Conservation (phyloP, 108 stramenopile species). For the Fistulifera pelliculosa region DNA sequence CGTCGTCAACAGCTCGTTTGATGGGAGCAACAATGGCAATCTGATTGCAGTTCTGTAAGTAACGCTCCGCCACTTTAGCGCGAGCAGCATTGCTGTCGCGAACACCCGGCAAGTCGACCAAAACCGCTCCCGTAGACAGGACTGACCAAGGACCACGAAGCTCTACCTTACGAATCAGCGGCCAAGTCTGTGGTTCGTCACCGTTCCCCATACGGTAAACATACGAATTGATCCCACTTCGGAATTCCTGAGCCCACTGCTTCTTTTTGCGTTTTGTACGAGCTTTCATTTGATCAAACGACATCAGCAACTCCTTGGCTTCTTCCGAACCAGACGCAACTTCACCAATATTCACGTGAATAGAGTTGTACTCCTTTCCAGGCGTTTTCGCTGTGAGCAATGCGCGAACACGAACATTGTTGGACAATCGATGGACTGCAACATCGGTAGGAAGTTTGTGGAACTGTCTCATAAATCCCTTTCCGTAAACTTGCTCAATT, state of each 20-base stretch:
- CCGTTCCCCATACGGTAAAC: slow-evolving; percentile 38
- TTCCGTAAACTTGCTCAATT: slow-evolving; percentile 45
- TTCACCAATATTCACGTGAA: slow-evolving; percentile 19
- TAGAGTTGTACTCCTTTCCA: slow-evolving; percentile 24
- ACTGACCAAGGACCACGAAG: slow-evolving; percentile 25
- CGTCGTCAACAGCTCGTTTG: slow-evolving; percentile 35
- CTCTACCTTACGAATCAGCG: slow-evolving; percentile 30
- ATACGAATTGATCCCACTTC: slow-evolving; percentile 27
- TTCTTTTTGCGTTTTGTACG: slow-evolving; percentile 13
- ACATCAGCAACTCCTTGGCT: slow-evolving; percentile 15
- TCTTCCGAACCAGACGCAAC: slow-evolving; percentile 12
- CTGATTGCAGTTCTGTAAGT: slow-evolving; percentile 32
- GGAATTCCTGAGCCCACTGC: slow-evolving; percentile 22
- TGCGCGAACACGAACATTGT: slow-evolving; percentile 14
- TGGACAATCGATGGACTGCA: slow-evolving; percentile 16
- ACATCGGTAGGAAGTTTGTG: slow-evolving; percentile 1
- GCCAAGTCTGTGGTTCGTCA: slow-evolving; percentile 33
- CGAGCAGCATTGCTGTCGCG: slow-evolving; percentile 34
- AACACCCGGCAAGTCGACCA: slow-evolving; percentile 28
- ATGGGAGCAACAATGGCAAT: slow-evolving; percentile 35
- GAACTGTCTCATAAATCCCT: slow-evolving; percentile 17
- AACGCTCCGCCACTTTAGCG: slow-evolving; percentile 30
- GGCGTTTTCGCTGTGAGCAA: slow-evolving; percentile 16
- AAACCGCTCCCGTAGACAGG: slow-evolving; percentile 10
- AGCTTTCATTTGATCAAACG: slow-evolving; percentile 14